A percentile compares a stretch with the other conserved stretches of the same genome.
These are phyloP conservation scores for Pseudopyrenochaeta lycopersici DNA, from an alignment of 2,329 filamentous ascomycete genomes.

Conservation along the genomic window DNA sequence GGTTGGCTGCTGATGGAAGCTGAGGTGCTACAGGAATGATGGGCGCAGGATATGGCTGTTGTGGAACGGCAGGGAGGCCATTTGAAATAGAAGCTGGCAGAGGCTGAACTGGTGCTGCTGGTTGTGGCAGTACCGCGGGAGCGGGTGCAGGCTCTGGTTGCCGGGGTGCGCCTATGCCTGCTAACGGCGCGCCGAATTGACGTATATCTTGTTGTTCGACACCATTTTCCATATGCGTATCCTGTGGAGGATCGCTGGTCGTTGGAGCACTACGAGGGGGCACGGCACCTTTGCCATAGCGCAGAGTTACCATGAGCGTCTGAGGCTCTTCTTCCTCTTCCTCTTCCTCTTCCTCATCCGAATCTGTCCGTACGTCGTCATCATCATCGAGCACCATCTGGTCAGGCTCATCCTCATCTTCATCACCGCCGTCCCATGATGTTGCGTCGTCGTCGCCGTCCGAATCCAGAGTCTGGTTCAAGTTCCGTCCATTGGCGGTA, in stretches of 20 bases:
- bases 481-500: conserved; percentile 24
- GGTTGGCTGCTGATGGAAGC: conserved; percentile 3
- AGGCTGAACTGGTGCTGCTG: conserved; percentile 2
- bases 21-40: conserved; percentile 6
- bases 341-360: conserved; percentile 53
- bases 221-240: conserved; percentile 4
- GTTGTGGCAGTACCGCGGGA: conserved; percentile 1
- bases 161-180: conserved; percentile 3
- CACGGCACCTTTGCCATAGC: conserved; percentile 33
- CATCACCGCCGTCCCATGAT: conserved; percentile 76
- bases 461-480: conserved; percentile 59
- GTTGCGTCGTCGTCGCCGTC: conserved; percentile 72
- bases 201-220: background rate
- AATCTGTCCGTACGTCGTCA: conserved; percentile 48
- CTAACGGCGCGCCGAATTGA: background rate
- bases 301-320: conserved; percentile 79
- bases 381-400: conserved; percentile 69
- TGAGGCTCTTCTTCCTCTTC: conserved; percentile 50
- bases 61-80: conserved; percentile 4
- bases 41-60: conserved; percentile 5
- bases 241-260: background rate
- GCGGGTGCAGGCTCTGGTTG: conserved; percentile 8
- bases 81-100: conserved; percentile 9
- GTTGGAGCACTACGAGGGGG: conserved; percentile 5
- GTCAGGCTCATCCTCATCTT: conserved; percentile 76